Percentiles rank a stretch among this genome's conserved stretches.
Conservation (phyloP, 495 filamentous ascomycete species). For the Hypoxylon crocopeplum region DNA sequence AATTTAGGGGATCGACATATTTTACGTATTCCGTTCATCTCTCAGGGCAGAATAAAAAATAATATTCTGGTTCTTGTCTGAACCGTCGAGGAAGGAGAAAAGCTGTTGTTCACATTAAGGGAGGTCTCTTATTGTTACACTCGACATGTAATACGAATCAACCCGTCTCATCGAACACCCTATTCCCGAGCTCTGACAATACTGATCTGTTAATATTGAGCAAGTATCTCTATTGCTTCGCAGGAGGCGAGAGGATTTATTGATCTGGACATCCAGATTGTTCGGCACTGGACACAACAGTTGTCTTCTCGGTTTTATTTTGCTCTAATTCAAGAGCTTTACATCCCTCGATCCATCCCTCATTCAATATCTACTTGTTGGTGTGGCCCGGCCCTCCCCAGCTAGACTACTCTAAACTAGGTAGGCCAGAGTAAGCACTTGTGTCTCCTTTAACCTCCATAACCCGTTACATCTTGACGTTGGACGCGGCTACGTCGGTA, state of each 20-base stretch:
- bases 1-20: no score
- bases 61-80: no score
- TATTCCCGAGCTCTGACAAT: slow-evolving; percentile 3
- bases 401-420: neutral
- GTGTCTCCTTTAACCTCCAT: slow-evolving; percentile 1
- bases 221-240: slow-evolving; percentile 1
- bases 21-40: no score
- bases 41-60: no score
- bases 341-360: slow-evolving; percentile 1
- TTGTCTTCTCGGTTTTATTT: slow-evolving; percentile 1
- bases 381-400: slow-evolving; percentile 11
- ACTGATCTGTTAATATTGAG: slow-evolving; percentile 1
- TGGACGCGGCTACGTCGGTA: slow-evolving; percentile 22
- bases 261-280: slow-evolving; percentile 20
- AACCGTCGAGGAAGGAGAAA: no score
- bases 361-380: slow-evolving; percentile 2
- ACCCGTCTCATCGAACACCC: neutral
- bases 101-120: no score
- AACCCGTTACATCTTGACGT: neutral
- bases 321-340: slow-evolving; percentile 4
- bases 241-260: slow-evolving; percentile 5
- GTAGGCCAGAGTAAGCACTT: slow-evolving; percentile 14
- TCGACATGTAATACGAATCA: neutral
- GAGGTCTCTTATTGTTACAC: no score
- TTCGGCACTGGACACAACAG: neutral